These are phyloP conservation scores for Huiozyma sinensis DNA, from an alignment of 805 yeast genomes.

Conservation along the genomic window DNA sequence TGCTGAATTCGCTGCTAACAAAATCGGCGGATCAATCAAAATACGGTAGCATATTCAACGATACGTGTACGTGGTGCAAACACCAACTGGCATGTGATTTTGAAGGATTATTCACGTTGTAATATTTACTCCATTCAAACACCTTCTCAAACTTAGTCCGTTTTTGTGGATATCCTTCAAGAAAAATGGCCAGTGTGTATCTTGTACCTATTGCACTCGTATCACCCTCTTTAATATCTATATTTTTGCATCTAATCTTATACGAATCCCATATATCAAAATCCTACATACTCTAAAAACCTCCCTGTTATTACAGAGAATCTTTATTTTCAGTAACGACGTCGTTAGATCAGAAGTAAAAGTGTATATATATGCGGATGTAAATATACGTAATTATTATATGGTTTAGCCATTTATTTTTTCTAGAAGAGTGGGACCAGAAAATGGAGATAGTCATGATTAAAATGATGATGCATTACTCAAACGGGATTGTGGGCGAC, in stretches of 20 bases:
- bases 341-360: background rate
- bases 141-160: no score
- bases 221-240: no score
- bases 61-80: slow-evolving; percentile 4
- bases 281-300: background rate
- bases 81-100: slow-evolving; percentile 3
- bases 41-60: slow-evolving; percentile 10
- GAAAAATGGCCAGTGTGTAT: no score
- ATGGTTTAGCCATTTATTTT: background rate
- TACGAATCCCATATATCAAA: background rate
- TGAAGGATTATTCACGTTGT: slow-evolving; percentile 3
- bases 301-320: background rate
- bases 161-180: no score
- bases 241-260: no score
- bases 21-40: slow-evolving; percentile 16
- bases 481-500: no score
- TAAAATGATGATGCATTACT: background rate
- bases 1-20: slow-evolving; percentile 16
- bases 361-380: background rate
- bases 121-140: background rate
- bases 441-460: background rate
- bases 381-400: background rate
- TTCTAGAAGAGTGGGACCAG: no score
- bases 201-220: no score
- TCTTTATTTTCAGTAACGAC: no score